Evolutionary conservation across 2,329 filamentous ascomycete genomes (phyloP).

Genomic region (Amauroascus niger): DNA sequence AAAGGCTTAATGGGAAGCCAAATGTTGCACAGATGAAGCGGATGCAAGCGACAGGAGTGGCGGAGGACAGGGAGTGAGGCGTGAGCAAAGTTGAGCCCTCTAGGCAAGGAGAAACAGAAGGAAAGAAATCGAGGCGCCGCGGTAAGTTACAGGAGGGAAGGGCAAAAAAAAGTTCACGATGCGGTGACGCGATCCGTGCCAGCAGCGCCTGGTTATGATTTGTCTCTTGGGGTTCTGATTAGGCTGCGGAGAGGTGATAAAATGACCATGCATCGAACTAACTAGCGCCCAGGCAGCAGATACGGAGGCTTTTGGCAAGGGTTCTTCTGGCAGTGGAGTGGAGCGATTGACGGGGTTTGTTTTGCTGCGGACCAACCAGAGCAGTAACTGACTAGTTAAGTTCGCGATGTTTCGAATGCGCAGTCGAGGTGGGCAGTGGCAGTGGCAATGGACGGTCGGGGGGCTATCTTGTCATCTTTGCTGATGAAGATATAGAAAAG

Average conservation of each 20-base stretch:
- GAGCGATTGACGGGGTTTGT: not conserved
- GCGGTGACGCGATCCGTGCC: not conserved
- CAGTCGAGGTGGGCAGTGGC: not conserved
- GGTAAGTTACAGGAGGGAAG: not conserved
- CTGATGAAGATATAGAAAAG: no score
- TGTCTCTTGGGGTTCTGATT: not conserved
- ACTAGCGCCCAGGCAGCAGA: no score
- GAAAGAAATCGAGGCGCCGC: not conserved
- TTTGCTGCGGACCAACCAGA: not conserved
- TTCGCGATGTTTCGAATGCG: not conserved
- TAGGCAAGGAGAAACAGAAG: not conserved
- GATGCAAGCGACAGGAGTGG: not conserved
- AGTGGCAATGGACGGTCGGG: not conserved
- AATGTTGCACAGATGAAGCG: not conserved
- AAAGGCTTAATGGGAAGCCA: not conserved
- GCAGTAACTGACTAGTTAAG: not conserved
- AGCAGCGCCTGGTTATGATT: not conserved
- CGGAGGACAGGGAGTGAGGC: not conserved
- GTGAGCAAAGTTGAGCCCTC: not conserved
- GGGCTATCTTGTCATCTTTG: no score
- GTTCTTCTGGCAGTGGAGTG: no score
- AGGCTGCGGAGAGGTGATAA: constrained; percentile 4
- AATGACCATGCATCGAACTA: no score
- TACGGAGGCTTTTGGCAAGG: not conserved
- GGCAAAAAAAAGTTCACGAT: no score